A percentile compares a stretch with the other conserved stretches of the same genome.
phyloP scores from a whole-genome alignment of 2,329 filamentous ascomycete genomes.

The Fusarium sp. region DNA sequence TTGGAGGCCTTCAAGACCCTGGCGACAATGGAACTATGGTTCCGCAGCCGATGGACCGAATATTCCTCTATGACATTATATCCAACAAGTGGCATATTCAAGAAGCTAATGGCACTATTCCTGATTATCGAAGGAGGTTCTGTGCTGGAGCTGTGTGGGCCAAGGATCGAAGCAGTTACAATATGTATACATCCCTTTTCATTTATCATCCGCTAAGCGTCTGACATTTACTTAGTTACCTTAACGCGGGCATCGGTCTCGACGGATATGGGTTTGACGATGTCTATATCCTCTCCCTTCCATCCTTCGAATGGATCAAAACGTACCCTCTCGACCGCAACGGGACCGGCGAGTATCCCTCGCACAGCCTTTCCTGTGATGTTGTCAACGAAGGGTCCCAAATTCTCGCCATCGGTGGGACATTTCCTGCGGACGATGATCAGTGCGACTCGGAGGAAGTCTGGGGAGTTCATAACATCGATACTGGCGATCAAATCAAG shows the following conservation, averaged over 20 bases:
- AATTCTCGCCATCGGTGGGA: neutral
- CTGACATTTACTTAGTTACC: neutral
- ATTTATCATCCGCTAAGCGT: accelerated
- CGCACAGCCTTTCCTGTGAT: conserved; percentile 2
- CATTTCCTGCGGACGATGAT: neutral
- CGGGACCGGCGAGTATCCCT: conserved; percentile 3
- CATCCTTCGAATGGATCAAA: neutral
- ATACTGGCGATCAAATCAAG: neutral
- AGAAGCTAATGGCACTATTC: neutral
- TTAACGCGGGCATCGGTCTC: neutral
- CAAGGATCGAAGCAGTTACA: conserved; percentile 1
- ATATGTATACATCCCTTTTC: neutral
- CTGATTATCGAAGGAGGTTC: neutral
- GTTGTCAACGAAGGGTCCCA: conserved; percentile 3
- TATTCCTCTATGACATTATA: conserved; percentile 10
- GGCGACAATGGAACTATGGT: conserved; percentile 1
- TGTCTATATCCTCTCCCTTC: neutral
- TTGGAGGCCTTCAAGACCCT: neutral
- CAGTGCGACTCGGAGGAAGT: neutral
- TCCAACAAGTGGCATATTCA: conserved; percentile 5
- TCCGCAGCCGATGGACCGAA: neutral
- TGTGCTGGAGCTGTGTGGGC: conserved; percentile 10
- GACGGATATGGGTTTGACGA: neutral
- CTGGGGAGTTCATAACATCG: conserved; percentile 2
- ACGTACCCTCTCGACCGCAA: conserved; percentile 11